Percentiles rank a stretch among this genome's conserved stretches.
These are phyloP conservation scores for Urtica urens DNA, from an alignment of 306 rosid genomes.

Conservation along the genomic window DNA sequence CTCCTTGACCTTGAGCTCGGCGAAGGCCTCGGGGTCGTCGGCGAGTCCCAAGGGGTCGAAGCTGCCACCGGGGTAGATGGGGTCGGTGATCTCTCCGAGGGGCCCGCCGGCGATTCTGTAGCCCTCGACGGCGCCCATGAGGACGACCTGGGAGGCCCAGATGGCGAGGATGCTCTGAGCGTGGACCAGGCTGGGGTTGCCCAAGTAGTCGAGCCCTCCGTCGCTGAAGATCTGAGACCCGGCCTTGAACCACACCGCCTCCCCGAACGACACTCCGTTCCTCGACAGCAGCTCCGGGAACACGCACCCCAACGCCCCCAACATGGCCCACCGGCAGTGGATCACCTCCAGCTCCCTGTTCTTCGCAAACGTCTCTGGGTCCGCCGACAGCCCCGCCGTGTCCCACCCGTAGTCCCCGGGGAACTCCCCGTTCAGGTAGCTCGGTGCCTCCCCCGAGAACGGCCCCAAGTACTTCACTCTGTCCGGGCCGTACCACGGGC, in stretches of 20 bases:
- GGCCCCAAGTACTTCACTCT: conserved; percentile 94
- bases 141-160: conserved; percentile 63
- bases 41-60: conserved; percentile 94
- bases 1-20: conserved; percentile 89
- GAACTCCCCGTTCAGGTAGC: conserved; percentile 63
- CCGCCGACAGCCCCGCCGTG: conserved; percentile 88
- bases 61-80: conserved; percentile 94
- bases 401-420: conserved; percentile 91
- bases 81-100: conserved; percentile 72
- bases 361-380: conserved; percentile 74
- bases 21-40: conserved; percentile 91
- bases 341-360: conserved; percentile 78
- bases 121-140: conserved; percentile 92
- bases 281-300: conserved; percentile 82
- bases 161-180: conserved; percentile 93
- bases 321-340: conserved; percentile 90
- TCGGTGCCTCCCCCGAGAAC: conserved; percentile 70
- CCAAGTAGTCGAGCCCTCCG: conserved; percentile 94
- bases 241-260: conserved; percentile 92
- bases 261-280: conserved; percentile 76
- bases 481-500: conserved; percentile 92
- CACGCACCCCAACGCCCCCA: conserved; percentile 72
- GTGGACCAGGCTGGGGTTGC: conserved; percentile 80
- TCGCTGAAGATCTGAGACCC: conserved; percentile 86
- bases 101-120: conserved; percentile 88